Conservation (phyloP, 2,329 filamentous ascomycete species). For the Ramularia collo-cygni region DNA sequence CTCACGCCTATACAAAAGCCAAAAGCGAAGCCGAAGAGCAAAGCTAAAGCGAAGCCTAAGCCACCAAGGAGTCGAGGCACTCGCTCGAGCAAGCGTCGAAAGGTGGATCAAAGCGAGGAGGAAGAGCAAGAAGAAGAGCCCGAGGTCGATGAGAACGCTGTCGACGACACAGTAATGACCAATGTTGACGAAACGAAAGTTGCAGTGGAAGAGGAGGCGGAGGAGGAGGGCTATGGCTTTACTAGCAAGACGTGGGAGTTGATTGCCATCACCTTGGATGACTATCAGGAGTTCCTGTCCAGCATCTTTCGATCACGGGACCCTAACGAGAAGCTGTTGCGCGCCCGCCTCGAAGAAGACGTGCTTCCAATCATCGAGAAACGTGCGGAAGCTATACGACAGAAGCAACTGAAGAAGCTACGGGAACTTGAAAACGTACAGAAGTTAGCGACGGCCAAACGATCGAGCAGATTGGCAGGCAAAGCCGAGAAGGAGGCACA, state of each 20-base stretch:
- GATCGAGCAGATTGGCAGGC: constrained; percentile 80
- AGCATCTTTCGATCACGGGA: constrained; percentile 71
- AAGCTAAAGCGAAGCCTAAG: constrained; percentile 53
- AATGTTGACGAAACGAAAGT: constrained; percentile 27
- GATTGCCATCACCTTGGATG: constrained; percentile 70
- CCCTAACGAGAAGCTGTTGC: constrained; percentile 73
- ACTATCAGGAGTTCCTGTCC: constrained; percentile 66
- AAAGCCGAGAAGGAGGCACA: constrained; percentile 72
- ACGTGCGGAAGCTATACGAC: constrained; percentile 59
- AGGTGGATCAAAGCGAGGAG: constrained; percentile 44
- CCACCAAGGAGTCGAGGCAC: constrained; percentile 47
- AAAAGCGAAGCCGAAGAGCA: constrained; percentile 50
- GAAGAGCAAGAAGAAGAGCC: constrained; percentile 38
- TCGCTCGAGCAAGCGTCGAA: constrained; percentile 67
- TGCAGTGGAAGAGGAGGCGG: constrained; percentile 32
- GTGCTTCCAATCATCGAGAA: constrained; percentile 80
- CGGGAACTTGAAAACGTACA: constrained; percentile 75
- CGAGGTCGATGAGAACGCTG: constrained; percentile 35
- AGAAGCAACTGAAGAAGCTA: constrained; percentile 67
- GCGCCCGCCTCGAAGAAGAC: constrained; percentile 64
- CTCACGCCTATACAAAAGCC: constrained; percentile 48
- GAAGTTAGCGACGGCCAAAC: constrained; percentile 87
- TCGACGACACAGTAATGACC: constrained; percentile 32
- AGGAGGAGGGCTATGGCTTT: constrained; percentile 48
- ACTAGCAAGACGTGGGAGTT: constrained; percentile 86